Base-by-base conservation (phyloP, 2,329 filamentous ascomycete species). In the Fusarium palustre region DNA sequence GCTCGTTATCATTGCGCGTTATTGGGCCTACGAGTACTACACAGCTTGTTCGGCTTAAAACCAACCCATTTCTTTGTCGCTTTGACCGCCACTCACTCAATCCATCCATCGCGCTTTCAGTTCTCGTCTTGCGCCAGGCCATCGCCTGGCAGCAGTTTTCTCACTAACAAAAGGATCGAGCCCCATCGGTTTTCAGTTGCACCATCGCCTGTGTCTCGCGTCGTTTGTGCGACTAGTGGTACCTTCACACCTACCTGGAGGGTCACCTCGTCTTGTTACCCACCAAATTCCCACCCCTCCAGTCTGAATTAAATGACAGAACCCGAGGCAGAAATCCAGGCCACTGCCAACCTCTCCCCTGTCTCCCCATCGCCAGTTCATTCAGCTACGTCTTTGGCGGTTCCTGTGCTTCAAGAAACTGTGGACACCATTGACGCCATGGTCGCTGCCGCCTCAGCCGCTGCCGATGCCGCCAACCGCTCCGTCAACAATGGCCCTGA, bases 341-440 rank as follows among this genome's bases (percentile, higher is more conserved):
- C 85, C 72, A 81, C 84, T 71, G 85, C 85, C 78, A 80, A 83
- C 76, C 79, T 87, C 59, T 85, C 81, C 48, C 85, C 85, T 15
- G 74, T 86, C 50, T 87, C 85, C 53, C 86, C 85, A 48, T 78
- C 83, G 59, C 80, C 83, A 59, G 74, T 85, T 62, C 80, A 86
- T 68, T 81, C 80, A 48, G 79, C 82, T 58, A 82, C 83, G 28
- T 78, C 84, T 46, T 76, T 82, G 56, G 79, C 83, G 63, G 81
- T 86, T 55, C 84, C 85, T 33, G 78, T 79, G 28, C 83, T 87
- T 59, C 85, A 87, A 74, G 79, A 85, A 64, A 85, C 84, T 56
- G 85, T 84, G 71, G 84, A 86, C 68, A 81, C 79, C 64, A 79
- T 85, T 64, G 82, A 82, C 79, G 80, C 79, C 74, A 85, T 84